Base-by-base conservation (phyloP, 2,329 filamentous ascomycete genomes). In the Neopestalotiopsis sp. region DNA sequence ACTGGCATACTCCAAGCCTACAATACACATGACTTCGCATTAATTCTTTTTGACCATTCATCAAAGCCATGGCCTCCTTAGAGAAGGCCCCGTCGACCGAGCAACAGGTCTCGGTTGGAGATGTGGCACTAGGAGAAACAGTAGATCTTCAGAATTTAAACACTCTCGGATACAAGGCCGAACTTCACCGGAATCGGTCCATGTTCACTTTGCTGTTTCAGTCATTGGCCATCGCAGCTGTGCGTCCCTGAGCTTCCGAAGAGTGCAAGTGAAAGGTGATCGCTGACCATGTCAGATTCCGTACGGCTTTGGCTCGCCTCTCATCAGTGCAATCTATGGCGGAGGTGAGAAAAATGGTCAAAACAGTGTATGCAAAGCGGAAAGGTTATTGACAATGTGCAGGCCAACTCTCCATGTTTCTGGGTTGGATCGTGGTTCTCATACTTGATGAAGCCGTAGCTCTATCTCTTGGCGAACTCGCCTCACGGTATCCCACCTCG, bases 181-280 rank as follows among this genome's bases (percentile, higher is more conserved):
- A 89, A 73, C 79, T 91, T 20, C 80, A 77, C 24, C 85, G 88
- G 28, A 91, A 90, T 71, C 84, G 89, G 40, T 90, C 88, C 0
- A 83, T 90, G 73, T 82, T 86, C 71, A 90, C 88, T 0, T 79
- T 91, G 1, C 81, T 90, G 13, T 91, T 90, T 75, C 88, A 90
- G 76, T 86, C 86, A 0, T 79, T 90, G 7, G 87, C 88, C 28
- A 90, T 90, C 38, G 87, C 88, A 38, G 88, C 88, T 24, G 79
- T 81, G 71, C 69, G 76, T 42, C 4, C 12, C 12, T 12, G 4
- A 9, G 17, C 45, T 53, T 9, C 45, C 17, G 2, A 4, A 2
- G 14, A 3, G n/a, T 1, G 24, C 10, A 30, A 14, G 30, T 38
- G 5, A n/a, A 6, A 56, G 10, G 42, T 20, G 12, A 40, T 9